These are phyloP conservation scores for Protea cynaroides DNA, from an alignment of 164 flowering plant species.

Conservation along the genomic window DNA sequence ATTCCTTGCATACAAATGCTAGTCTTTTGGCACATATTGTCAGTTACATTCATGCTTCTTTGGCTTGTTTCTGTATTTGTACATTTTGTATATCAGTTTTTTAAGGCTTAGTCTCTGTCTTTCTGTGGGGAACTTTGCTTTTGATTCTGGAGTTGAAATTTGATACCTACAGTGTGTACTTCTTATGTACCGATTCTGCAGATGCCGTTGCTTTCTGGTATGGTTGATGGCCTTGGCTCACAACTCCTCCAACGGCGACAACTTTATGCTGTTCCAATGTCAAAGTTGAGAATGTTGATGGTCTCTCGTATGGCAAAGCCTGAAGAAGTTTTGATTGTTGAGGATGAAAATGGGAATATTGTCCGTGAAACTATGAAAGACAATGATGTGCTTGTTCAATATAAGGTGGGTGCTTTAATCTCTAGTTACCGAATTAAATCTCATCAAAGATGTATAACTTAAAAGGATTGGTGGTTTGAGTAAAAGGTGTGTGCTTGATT, in stretches of 20 bases:
- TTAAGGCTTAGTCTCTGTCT: neutral
- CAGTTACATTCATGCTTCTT: no score
- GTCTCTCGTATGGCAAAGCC: conserved; percentile 99
- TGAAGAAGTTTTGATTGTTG: conserved; percentile 96
- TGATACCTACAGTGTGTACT: neutral
- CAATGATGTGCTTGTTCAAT: conserved; percentile 98
- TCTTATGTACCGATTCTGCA: conserved; percentile 21
- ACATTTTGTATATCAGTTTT: neutral
- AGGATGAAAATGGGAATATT: conserved; percentile 99
- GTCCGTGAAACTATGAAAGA: conserved; percentile 99
- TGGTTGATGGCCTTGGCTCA: conserved; percentile 80
- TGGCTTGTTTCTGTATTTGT: no score
- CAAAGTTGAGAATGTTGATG: conserved; percentile 90
- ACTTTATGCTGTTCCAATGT: conserved; percentile 78
- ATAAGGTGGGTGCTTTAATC: conserved; percentile 49
- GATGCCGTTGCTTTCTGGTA: conserved; percentile 56
- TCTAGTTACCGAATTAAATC: no score
- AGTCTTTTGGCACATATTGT: no score
- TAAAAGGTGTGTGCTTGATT: no score
- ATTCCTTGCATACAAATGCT: no score
- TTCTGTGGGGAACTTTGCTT: neutral
- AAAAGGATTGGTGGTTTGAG: no score
- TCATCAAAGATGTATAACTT: no score
- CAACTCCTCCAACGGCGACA: conserved; percentile 73
- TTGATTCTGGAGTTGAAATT: neutral